Evolutionary conservation across 2,329 filamentous ascomycete species (phyloP), one percentile per base, ranked within the genome.

Genomic region (Mariannaea elegans): DNA sequence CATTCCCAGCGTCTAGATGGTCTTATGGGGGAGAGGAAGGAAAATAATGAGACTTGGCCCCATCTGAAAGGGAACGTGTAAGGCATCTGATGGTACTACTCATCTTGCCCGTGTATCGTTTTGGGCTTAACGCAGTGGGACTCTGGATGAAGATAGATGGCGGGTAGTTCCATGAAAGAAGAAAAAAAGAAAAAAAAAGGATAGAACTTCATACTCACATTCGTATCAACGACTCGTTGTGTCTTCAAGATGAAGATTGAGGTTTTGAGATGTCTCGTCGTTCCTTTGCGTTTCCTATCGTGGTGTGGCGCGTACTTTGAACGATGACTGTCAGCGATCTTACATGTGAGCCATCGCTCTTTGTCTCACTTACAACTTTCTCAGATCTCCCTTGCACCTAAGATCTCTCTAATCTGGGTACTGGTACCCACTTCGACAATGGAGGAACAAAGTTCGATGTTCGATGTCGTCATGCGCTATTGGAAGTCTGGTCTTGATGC

Each of bases 351-450:
- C 41, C 56, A 65, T 69, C 56, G 41, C 47, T 48, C 53, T 38
- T 39, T 66, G 64, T 62, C 65, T 67, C 63, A 67, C 65, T 39
- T 44, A 56, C 57, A 58, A 19, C 51, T 55, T 59, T 62, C 41
- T 56, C 41, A 54, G 59, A 59, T 63, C 48, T 56, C 49, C 51
- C 48, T 66, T 61, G 45, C 56, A 51, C 48, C 34, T 39, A 49
- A 53, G 54, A 32, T 49, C 44, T 56, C 46, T 58, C 42, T 62
- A 56, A 47, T 38, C 54, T 63, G 42, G 57, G 36, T 56, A 52
- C 56, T 9, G 47, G 52, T 62, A 24, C 55, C 50, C 56, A 54
- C 61, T 62, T 57, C 51, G 52, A 55, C 44, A 56, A 32, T 16
- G 49, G 45, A 63, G 55, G 59, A 60, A 57, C 48, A 61, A 61